These are phyloP conservation scores for Malassezia obtusa DNA, from an alignment of 1,284 basidiomycete genomes.

Conservation along the genomic window DNA sequence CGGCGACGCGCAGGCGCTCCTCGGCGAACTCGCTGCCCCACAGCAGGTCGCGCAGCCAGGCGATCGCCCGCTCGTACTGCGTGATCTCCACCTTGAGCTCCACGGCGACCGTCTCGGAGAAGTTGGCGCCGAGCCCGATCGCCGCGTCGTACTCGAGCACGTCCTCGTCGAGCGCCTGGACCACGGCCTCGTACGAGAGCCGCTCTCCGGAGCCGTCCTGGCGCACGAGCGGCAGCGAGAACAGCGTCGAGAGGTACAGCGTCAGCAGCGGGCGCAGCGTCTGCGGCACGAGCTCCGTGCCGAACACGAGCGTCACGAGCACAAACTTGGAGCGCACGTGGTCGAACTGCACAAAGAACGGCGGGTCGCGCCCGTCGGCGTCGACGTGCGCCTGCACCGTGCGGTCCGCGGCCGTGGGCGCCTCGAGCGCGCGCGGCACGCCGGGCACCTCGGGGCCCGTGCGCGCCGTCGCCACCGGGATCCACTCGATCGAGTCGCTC, in stretches of 20 bases:
- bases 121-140: slow-evolving; percentile 59
- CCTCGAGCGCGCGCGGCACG: slow-evolving; percentile 49
- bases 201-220: slow-evolving; percentile 57
- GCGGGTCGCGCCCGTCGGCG: slow-evolving; percentile 60
- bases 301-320: slow-evolving; percentile 61
- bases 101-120: slow-evolving; percentile 63
- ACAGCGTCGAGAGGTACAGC: slow-evolving; percentile 76
- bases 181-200: slow-evolving; percentile 77
- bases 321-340: slow-evolving; percentile 71
- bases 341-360: slow-evolving; percentile 84
- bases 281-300: slow-evolving; percentile 48
- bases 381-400: slow-evolving; percentile 60
- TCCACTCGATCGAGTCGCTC: slow-evolving; percentile 80
- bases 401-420: not conserved
- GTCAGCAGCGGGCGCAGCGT: slow-evolving; percentile 57
- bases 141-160: slow-evolving; percentile 76
- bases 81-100: slow-evolving; percentile 67
- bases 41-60: slow-evolving; percentile 83
- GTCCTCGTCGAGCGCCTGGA: slow-evolving; percentile 79
- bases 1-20: slow-evolving; percentile 74
- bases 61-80: slow-evolving; percentile 70
- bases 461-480: slow-evolving; percentile 67
- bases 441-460: not conserved
- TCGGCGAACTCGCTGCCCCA: slow-evolving; percentile 70
- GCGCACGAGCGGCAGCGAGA: slow-evolving; percentile 72